phyloP scores from a whole-genome alignment of 495 filamentous ascomycete species.

The Penicilliopsis zonata region DNA sequence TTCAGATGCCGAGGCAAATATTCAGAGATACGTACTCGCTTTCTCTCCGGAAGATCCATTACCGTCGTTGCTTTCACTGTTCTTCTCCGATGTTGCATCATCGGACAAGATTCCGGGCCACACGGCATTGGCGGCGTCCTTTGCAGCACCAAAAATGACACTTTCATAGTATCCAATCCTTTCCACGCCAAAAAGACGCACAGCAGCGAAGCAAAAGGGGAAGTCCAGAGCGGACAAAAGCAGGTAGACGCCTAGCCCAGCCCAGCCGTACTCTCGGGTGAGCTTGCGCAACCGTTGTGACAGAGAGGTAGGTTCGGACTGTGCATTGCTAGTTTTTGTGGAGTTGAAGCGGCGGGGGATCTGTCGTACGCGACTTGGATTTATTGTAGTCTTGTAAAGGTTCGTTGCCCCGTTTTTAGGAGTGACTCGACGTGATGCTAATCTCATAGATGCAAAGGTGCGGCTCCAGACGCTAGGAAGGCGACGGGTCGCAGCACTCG shows the following conservation, averaged over 20 bases:
- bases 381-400: too few species aligned
- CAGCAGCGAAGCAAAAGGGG: constrained; percentile 85
- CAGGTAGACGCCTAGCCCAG: constrained; percentile 84
- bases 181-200: constrained; percentile 72
- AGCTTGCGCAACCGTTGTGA: constrained; percentile 64
- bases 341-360: constrained; percentile 17
- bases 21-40: constrained; percentile 36
- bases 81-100: constrained; percentile 5
- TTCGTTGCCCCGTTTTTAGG: neutral
- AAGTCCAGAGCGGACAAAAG: constrained; percentile 77
- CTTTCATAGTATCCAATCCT: constrained; percentile 58
- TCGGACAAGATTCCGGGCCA: constrained; percentile 12
- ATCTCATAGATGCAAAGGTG: neutral
- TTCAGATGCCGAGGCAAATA: neutral
- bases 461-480: constrained; percentile 1
- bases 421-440: neutral
- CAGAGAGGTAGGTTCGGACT: constrained; percentile 10
- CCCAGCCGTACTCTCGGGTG: constrained; percentile 91
- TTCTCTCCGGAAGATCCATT: constrained; percentile 21
- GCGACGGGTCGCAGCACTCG: neutral
- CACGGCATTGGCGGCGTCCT: constrained; percentile 14
- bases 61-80: constrained; percentile 7
- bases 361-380: too few species aligned
- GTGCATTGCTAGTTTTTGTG: constrained; percentile 6
- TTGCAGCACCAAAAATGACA: constrained; percentile 25